phyloP scores from a whole-genome alignment of 2,329 filamentous ascomycete species.

The Rutstroemia sp. region DNA sequence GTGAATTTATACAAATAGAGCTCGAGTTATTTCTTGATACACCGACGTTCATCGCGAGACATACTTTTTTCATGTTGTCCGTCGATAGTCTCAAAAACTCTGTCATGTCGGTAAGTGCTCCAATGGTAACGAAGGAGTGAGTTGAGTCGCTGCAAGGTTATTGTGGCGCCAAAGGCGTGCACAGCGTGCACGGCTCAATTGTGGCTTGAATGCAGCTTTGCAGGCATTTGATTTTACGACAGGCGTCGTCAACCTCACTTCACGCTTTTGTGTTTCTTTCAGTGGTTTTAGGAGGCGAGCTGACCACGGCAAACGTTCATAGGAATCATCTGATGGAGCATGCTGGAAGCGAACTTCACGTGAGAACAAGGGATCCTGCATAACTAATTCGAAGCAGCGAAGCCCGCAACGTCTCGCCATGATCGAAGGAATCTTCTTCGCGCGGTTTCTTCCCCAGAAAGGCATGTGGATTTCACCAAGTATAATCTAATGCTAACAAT shows the following conservation, averaged over 20 bases:
- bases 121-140: neutral
- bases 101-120: neutral
- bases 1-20: no score
- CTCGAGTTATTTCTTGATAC: no score
- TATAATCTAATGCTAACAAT: neutral
- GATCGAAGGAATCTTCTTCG: slow-evolving; percentile 67
- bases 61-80: no score
- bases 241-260: neutral
- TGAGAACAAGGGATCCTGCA: neutral
- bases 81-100: neutral
- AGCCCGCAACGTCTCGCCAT: slow-evolving; percentile 33
- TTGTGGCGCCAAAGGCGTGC: no score
- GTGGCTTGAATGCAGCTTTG: no score
- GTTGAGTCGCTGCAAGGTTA: neutral
- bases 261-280: neutral
- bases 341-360: neutral
- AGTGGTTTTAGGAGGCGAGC: neutral
- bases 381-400: neutral
- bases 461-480: slow-evolving; percentile 33
- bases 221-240: no score
- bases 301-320: neutral
- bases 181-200: no score
- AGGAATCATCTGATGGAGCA: neutral
- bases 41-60: no score
- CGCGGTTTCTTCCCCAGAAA: slow-evolving; percentile 59